phyloP scores from a whole-genome alignment of 225 moss, liverwort and hornwort species.

The Sphagnum tenellum region DNA sequence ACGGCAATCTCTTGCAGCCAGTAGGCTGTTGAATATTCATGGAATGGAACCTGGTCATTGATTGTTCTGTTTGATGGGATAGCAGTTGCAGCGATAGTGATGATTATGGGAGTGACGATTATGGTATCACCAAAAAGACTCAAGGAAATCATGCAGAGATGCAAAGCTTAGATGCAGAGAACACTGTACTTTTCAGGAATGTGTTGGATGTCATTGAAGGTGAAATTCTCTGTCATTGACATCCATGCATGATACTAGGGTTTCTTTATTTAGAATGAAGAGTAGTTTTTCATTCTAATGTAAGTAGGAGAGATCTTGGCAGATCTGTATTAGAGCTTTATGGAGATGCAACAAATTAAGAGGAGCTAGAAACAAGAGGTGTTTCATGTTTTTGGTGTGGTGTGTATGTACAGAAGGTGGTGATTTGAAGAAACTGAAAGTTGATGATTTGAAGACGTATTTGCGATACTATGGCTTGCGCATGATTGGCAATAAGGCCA shows the following conservation, averaged over 20 bases:
- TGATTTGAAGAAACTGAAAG: slow-evolving; percentile 49
- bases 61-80: neutral
- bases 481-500: slow-evolving; percentile 53
- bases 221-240: neutral
- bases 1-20: too few relatives aligned
- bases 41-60: too few relatives aligned
- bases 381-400: too few relatives aligned
- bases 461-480: slow-evolving; percentile 51
- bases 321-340: neutral
- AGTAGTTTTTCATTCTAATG: too few relatives aligned
- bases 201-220: slow-evolving; percentile 3
- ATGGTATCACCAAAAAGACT: neutral
- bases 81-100: slow-evolving; percentile 4
- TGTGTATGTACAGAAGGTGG: slow-evolving; percentile 30
- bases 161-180: neutral
- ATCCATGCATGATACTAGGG: neutral
- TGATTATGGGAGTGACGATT: neutral
- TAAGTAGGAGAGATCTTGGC: too few relatives aligned
- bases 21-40: too few relatives aligned
- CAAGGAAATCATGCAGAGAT: neutral
- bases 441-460: slow-evolving; percentile 55
- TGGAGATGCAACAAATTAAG: too few relatives aligned
- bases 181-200: neutral
- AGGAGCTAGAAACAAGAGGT: too few relatives aligned
- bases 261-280: neutral